These are phyloP conservation scores for Fusarium sp. DNA, from an alignment of 2,329 filamentous ascomycete genomes.

Conservation along the genomic window DNA sequence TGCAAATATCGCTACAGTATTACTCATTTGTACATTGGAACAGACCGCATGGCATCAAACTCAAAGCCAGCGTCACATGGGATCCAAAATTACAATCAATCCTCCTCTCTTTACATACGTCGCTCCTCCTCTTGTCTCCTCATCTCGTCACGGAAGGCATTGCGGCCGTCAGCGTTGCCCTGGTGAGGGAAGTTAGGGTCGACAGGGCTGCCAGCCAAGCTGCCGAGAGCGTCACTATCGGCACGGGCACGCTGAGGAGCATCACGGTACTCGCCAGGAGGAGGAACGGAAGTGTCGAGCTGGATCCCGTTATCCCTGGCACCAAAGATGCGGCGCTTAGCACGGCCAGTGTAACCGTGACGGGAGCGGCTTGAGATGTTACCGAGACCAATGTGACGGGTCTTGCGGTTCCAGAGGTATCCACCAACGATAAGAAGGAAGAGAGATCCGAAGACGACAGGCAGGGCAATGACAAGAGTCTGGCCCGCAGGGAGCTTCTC, in stretches of 20 bases:
- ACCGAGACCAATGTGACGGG: constrained; percentile 64
- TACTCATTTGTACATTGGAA: constrained; percentile 25
- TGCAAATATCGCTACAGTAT: constrained; percentile 24
- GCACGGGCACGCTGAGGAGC: constrained; percentile 49
- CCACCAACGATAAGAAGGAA: constrained; percentile 65
- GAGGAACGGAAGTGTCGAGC: constrained; percentile 57
- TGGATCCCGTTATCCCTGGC: constrained; percentile 59
- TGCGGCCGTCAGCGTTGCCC: constrained; percentile 53
- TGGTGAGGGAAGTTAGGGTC: constrained; percentile 59
- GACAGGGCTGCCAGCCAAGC: constrained; percentile 62
- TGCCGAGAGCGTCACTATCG: constrained; percentile 65
- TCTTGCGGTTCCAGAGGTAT: constrained; percentile 67
- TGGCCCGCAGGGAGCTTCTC: constrained; percentile 53
- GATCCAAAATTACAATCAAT: not conserved
- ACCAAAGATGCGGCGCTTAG: constrained; percentile 55
- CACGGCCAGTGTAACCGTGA: constrained; percentile 60
- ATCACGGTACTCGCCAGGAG: constrained; percentile 54
- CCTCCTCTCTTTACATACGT: constrained; percentile 30
- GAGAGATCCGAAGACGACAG: constrained; percentile 63
- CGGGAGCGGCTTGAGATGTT: constrained; percentile 64
- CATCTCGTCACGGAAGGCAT: constrained; percentile 66
- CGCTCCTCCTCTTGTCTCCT: constrained; percentile 61
- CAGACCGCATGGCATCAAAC: not conserved
- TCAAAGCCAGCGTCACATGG: constrained; percentile 4
- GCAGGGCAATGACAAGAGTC: constrained; percentile 67